Base-by-base conservation (phyloP, 768 basidiomycete species). In the Boletus eberwhitei region DNA sequence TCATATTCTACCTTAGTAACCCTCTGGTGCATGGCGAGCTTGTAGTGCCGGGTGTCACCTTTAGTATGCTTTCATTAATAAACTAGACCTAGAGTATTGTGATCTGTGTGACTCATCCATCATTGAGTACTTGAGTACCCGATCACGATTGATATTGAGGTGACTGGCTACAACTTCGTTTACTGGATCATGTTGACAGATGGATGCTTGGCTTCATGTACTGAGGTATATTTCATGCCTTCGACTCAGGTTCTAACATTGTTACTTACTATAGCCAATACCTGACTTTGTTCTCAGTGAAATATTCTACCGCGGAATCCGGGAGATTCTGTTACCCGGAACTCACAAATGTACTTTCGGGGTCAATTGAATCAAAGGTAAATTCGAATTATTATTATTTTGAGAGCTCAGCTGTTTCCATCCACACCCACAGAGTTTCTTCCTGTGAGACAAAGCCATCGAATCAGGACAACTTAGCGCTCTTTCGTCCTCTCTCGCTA, bases 361-460 rank as follows among this genome's bases (percentile, higher is more conserved):
- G 35, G n/a, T 14, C 17, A 35, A 34, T 35, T n/a, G 11, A 32
- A 7, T 12, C 13, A 13, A n/a, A 19, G 22, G 24, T 35, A 32
- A 47, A 7, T 8, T 29, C 5, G 24, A 26, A 26, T 26, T 24
- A 24, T 24, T 24, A 24, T 24, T 24, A 4, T 24, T 52, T 42
- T 22, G 37, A 17, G 44, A n/a, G 44, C 34, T 29, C 11, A 13
- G 24, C 16, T 11, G 22, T 42, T 50, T 44, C 32, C 53, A 24
- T 21, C 46, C 54, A 38, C 17, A 31, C 44, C 43, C 19, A 32
- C 40, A n/a, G 32, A 36, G 12, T 34, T 32, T 39, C 53, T 51
- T 58, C 57, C 31, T 52, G 54, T 58, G 54, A 42, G 57, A 58
- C 35, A 16, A 56, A 58, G 56, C 29, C 48, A 34, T 36, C 44